Percentiles rank a stretch among this genome's conserved stretches.
phyloP scores from a whole-genome alignment of 192 early-diverging fungal species.

The Coemansia sp. region DNA sequence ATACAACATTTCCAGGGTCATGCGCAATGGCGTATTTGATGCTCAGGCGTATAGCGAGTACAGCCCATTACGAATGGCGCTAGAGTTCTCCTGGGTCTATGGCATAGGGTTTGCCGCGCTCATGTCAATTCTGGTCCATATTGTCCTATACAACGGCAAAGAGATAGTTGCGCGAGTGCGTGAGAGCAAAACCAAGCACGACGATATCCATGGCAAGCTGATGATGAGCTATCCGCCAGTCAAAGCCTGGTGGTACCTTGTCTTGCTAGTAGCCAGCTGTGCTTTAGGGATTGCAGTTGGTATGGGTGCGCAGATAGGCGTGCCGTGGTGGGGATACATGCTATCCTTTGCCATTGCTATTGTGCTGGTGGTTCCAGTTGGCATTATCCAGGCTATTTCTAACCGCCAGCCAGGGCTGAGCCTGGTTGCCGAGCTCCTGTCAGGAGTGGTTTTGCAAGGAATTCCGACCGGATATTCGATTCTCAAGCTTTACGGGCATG shows the following conservation, averaged over 20 bases:
- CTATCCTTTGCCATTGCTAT: slow-evolving; percentile 63
- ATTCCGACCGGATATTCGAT: slow-evolving; percentile 75
- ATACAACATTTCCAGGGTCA: slow-evolving; percentile 61
- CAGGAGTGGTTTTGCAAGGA: slow-evolving; percentile 75
- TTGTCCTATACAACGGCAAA: slow-evolving; percentile 65
- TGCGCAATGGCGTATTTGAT: slow-evolving; percentile 57
- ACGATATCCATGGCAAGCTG: slow-evolving; percentile 72
- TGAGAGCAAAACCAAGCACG: slow-evolving; percentile 57
- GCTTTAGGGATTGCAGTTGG: slow-evolving; percentile 55
- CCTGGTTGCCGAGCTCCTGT: slow-evolving; percentile 80
- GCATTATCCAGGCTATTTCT: slow-evolving; percentile 78
- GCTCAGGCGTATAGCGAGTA: slow-evolving; percentile 59
- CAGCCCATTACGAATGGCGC: slow-evolving; percentile 66
- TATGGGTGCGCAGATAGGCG: slow-evolving; percentile 62
- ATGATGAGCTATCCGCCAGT: slow-evolving; percentile 74
- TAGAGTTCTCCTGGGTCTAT: slow-evolving; percentile 69
- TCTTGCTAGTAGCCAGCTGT: slow-evolving; percentile 55
- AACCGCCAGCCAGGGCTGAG: slow-evolving; percentile 74
- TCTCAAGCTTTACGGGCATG: slow-evolving; percentile 83
- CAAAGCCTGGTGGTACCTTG: slow-evolving; percentile 73
- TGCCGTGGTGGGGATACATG: slow-evolving; percentile 80
- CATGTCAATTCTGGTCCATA: slow-evolving; percentile 69
- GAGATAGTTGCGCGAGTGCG: slow-evolving; percentile 65
- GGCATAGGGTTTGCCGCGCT: slow-evolving; percentile 67
- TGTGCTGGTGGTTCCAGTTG: slow-evolving; percentile 74